These are phyloP conservation scores for Cladosporium sp. DNA, from an alignment of 2,329 filamentous ascomycete species.

Conservation along the genomic window DNA sequence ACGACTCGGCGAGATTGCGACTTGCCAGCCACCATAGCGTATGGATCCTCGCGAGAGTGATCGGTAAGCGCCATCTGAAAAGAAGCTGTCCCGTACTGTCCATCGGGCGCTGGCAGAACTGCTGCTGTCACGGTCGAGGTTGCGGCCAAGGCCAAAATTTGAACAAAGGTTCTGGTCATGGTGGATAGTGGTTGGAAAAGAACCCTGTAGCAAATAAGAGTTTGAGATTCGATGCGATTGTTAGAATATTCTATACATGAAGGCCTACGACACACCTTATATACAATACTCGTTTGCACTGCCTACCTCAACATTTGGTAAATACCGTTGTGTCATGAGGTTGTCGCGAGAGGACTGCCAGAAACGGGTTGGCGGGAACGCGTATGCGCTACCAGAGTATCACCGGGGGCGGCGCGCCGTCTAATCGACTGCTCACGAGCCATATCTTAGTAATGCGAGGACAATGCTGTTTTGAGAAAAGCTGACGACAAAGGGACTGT, in stretches of 20 bases:
- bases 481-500: background rate
- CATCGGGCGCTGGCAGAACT: background rate
- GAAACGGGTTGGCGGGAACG: background rate
- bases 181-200: background rate
- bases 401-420: background rate
- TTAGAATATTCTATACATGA: background rate
- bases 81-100: background rate
- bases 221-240: background rate
- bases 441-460: background rate
- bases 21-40: slow-evolving; percentile 17
- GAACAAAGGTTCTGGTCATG: background rate
- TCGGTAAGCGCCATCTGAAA: slow-evolving; percentile 25
- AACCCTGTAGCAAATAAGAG: background rate
- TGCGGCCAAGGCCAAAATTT: background rate
- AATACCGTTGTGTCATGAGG: too few species aligned
- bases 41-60: slow-evolving; percentile 31
- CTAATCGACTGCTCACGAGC: too few species aligned
- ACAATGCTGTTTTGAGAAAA: background rate
- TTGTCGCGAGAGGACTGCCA: background rate
- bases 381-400: background rate
- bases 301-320: background rate
- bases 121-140: background rate
- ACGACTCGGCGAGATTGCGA: slow-evolving; percentile 8
- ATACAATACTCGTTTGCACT: background rate
- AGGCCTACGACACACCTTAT: background rate